Evolutionary conservation across 2,329 filamentous ascomycete genomes (phyloP).

Genomic region (Taxawa tesnikishii): DNA sequence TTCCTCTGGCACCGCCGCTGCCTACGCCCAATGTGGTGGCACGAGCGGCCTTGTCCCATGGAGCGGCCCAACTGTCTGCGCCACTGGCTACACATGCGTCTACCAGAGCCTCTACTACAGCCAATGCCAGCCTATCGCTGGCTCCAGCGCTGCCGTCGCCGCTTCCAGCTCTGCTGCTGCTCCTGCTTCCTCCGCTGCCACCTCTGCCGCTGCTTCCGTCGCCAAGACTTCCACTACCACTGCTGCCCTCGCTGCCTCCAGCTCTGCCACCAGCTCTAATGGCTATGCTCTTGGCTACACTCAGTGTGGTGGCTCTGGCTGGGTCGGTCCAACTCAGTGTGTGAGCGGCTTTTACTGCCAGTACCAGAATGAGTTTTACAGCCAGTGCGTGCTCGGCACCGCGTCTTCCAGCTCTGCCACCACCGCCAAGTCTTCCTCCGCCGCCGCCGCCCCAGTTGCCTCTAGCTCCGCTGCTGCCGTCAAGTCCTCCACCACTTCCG

Average conservation of each 20-base stretch:
- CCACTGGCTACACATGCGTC: slow-evolving; percentile 19
- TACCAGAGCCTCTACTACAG: slow-evolving; percentile 23
- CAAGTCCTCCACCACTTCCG: not conserved
- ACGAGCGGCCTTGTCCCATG: slow-evolving; percentile 23
- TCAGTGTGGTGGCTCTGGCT: slow-evolving; percentile 18
- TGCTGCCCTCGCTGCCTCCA: slow-evolving; percentile 1
- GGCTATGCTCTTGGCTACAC: too few relatives aligned
- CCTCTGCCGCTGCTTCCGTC: not conserved
- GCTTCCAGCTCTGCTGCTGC: not conserved
- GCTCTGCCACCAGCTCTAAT: not conserved
- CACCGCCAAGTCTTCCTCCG: not conserved
- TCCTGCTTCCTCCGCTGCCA: not conserved
- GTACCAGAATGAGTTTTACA: slow-evolving; percentile 16
- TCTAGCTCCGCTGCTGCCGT: slow-evolving; percentile 1
- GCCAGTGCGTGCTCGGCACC: slow-evolving; percentile 15
- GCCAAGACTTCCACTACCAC: slow-evolving; percentile 1
- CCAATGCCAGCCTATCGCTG: slow-evolving; percentile 17
- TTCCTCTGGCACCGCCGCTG: slow-evolving; percentile 4
- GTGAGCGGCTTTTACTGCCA: slow-evolving; percentile 18
- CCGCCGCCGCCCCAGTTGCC: not conserved
- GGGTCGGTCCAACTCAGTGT: slow-evolving; percentile 17
- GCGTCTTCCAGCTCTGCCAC: slow-evolving; percentile 2
- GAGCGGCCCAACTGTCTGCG: slow-evolving; percentile 21
- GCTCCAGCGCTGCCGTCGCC: not conserved
- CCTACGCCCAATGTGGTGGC: slow-evolving; percentile 12